Percentiles rank a stretch among this genome's conserved stretches.
phyloP scores from a whole-genome alignment of 108 stramenopile species.

The Bacterosira constricta region DNA sequence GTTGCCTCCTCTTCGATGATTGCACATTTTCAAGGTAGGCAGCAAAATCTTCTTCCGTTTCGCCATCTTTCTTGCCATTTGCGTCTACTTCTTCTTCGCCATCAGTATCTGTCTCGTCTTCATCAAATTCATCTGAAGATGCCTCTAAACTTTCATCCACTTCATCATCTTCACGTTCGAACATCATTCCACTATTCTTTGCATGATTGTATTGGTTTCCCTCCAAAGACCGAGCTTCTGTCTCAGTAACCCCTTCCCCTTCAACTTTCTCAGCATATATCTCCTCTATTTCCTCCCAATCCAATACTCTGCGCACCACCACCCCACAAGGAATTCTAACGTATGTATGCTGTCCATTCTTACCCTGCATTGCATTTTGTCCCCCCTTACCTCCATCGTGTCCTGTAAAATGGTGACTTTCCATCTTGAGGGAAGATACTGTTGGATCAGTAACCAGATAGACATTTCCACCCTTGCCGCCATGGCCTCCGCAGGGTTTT shows the following conservation, averaged over 20 bases:
- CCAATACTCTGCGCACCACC: constrained; percentile 74
- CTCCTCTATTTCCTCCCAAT: constrained; percentile 59
- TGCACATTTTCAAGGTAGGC: constrained; percentile 25
- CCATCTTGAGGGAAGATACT: constrained; percentile 59
- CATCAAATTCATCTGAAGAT: neutral
- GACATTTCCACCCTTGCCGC: constrained; percentile 81
- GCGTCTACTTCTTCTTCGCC: constrained; percentile 21
- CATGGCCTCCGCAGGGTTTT: constrained; percentile 82
- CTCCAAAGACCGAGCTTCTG: neutral
- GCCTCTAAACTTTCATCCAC: constrained; percentile 11
- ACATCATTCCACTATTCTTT: constrained; percentile 4
- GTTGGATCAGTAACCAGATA: constrained; percentile 73
- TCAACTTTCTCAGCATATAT: constrained; percentile 33
- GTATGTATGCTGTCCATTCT: constrained; percentile 72
- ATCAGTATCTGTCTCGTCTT: constrained; percentile 18
- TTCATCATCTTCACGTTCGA: neutral
- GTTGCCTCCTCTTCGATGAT: constrained; percentile 18
- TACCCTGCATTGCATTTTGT: constrained; percentile 58
- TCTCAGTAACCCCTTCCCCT: constrained; percentile 10
- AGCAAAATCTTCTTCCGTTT: constrained; percentile 40
- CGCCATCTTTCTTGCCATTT: constrained; percentile 31
- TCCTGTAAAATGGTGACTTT: constrained; percentile 65
- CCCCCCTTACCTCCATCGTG: constrained; percentile 65
- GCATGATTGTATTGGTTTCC: no score
- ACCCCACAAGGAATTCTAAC: constrained; percentile 86